Conservation (phyloP, 257 asterid genomes). For the Nicotiana knightiana region DNA sequence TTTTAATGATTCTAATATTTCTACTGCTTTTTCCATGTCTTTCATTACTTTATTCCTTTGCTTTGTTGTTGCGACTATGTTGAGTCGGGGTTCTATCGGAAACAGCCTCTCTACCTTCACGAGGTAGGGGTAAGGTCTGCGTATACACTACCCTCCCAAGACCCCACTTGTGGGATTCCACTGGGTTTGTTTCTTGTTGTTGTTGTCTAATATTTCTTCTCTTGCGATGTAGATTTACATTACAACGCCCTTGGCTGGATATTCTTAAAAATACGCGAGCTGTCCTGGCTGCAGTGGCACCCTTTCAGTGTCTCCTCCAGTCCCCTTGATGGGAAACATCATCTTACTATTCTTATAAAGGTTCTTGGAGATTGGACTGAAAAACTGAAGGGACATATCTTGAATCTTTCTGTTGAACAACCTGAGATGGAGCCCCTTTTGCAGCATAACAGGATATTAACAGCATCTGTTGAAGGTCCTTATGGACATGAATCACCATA, state of each 20-base stretch:
- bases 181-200: not conserved
- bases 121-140: too few relatives aligned
- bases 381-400: conserved; percentile 28
- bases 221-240: conserved; percentile 33
- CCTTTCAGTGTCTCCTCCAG: conserved; percentile 69
- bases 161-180: too few relatives aligned
- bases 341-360: conserved; percentile 42
- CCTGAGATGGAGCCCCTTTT: conserved; percentile 16
- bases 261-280: conserved; percentile 45
- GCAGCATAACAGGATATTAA: conserved; percentile 22
- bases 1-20: not conserved
- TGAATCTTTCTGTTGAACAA: conserved; percentile 15
- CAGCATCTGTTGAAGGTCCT: conserved; percentile 75
- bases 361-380: conserved; percentile 58
- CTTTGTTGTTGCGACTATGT: too few relatives aligned
- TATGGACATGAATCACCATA: conserved; percentile 86
- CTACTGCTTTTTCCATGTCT: too few relatives aligned
- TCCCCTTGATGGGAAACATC: conserved; percentile 48
- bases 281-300: conserved; percentile 69
- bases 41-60: not conserved
- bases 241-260: conserved; percentile 72
- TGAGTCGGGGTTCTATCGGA: too few relatives aligned
- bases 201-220: not conserved
- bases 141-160: too few relatives aligned
- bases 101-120: too few relatives aligned